Conservation (phyloP, 148 eudicot species). For the Arbutus unedo region DNA sequence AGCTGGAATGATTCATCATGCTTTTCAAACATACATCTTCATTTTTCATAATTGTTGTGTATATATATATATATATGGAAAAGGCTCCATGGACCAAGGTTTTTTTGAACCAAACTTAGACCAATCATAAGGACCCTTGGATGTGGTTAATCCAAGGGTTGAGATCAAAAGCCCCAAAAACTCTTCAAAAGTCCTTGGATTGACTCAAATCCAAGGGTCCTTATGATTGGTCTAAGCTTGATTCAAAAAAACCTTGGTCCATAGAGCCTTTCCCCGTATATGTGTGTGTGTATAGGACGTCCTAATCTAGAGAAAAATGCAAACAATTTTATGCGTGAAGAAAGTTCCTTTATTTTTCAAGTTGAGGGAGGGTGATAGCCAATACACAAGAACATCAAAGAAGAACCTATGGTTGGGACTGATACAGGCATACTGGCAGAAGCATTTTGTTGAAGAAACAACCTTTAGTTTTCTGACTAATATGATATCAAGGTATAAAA, state of each 20-base stretch:
- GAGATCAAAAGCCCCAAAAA: too few relatives aligned
- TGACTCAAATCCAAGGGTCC: too few relatives aligned
- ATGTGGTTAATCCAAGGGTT: too few relatives aligned
- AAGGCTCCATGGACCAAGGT: too few relatives aligned
- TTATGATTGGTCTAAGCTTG: too few relatives aligned
- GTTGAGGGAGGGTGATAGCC: constrained; percentile 3
- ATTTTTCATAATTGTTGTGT: not conserved
- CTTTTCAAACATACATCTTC: not conserved
- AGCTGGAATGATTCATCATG: not conserved
- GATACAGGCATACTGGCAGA: not conserved
- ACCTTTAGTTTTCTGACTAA: not conserved
- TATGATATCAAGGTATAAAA: too few relatives aligned
- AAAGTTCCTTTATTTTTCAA: not conserved
- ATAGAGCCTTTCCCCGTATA: too few relatives aligned
- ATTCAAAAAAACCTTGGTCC: too few relatives aligned
- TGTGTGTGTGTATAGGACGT: not conserved
- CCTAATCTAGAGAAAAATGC: not conserved
- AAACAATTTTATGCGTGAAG: not conserved
- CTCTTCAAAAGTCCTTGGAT: too few relatives aligned
- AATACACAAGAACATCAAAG: not conserved
- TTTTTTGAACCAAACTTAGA: too few relatives aligned
- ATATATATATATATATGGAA: too few relatives aligned
- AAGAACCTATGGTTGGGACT: not conserved
- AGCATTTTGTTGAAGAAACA: not conserved
- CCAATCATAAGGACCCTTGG: too few relatives aligned